Evolutionary conservation across 352 stramenopile genomes (phyloP).

Genomic region (Pilasporangium apinafurcum): DNA sequence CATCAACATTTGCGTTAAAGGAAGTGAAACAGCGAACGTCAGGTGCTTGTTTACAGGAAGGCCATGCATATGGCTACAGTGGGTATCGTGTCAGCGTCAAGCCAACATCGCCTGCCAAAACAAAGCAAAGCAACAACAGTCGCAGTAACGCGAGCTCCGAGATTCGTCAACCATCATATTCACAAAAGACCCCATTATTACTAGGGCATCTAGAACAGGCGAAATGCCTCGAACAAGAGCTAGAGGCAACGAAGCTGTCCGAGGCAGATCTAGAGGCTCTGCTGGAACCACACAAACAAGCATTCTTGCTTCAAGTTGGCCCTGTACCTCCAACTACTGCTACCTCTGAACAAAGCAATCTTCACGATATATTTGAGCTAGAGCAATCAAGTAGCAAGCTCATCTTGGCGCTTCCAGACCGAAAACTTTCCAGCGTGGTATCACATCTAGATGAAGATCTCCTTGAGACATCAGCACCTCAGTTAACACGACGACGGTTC

Average conservation of each 20-base stretch:
- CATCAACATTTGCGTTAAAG: neutral
- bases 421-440: constrained; percentile 7
- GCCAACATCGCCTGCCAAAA: neutral
- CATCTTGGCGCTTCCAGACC: constrained; percentile 28
- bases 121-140: neutral
- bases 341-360: no score
- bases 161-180: no score
- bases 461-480: neutral
- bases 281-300: constrained; percentile 6
- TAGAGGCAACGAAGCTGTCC: constrained; percentile 2
- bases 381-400: constrained; percentile 5
- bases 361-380: neutral
- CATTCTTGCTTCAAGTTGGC: constrained; percentile 14
- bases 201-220: neutral
- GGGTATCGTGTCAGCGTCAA: no score
- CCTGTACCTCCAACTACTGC: no score
- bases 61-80: no score
- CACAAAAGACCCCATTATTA: neutral
- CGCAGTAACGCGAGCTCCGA: no score
- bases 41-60: no score
- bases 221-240: neutral
- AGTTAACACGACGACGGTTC: neutral
- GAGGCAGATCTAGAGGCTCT: constrained; percentile 10
- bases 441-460: neutral
- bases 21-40: neutral